These are phyloP conservation scores for Wolfiporia cocos DNA, from an alignment of 1,284 basidiomycete genomes.

Conservation along the genomic window DNA sequence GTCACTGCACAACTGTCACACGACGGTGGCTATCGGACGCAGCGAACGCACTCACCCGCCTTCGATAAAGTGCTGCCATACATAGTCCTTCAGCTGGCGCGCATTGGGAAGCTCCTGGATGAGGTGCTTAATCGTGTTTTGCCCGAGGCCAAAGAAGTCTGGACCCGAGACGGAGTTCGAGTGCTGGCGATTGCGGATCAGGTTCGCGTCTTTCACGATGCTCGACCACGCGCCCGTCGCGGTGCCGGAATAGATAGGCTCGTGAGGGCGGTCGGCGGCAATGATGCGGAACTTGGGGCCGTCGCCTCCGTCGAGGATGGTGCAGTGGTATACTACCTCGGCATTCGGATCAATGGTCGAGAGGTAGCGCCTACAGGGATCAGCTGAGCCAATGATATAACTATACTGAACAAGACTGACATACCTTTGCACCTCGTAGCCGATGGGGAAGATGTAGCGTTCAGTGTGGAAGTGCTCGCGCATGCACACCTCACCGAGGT, in stretches of 20 bases:
- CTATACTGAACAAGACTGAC: constrained; percentile 2
- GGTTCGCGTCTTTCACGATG: constrained; percentile 74
- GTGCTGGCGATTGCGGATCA: constrained; percentile 69
- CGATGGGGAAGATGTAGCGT: constrained; percentile 79
- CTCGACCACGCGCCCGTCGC: constrained; percentile 79
- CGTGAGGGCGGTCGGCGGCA: constrained; percentile 58
- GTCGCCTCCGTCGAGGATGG: constrained; percentile 76
- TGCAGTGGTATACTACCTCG: constrained; percentile 73
- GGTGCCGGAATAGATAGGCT: constrained; percentile 71
- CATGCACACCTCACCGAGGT: constrained; percentile 67
- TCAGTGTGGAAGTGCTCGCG: constrained; percentile 80
- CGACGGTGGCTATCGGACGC: constrained; percentile 1
- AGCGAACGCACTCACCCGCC: constrained; percentile 55
- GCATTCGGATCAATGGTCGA: constrained; percentile 60
- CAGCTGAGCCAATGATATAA: constrained; percentile 10
- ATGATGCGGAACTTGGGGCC: constrained; percentile 78
- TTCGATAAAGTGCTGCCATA: constrained; percentile 77
- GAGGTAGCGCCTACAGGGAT: constrained; percentile 53
- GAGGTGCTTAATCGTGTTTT: constrained; percentile 80
- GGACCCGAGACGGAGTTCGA: constrained; percentile 80
- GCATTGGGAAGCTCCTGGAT: constrained; percentile 74
- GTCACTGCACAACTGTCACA: constrained; percentile 5
- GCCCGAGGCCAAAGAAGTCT: constrained; percentile 78
- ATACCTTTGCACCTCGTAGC: constrained; percentile 74
- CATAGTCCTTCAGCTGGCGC: constrained; percentile 65